Base-by-base conservation (phyloP, 192 early-diverging fungal genomes). In the Podila clonocystis region DNA sequence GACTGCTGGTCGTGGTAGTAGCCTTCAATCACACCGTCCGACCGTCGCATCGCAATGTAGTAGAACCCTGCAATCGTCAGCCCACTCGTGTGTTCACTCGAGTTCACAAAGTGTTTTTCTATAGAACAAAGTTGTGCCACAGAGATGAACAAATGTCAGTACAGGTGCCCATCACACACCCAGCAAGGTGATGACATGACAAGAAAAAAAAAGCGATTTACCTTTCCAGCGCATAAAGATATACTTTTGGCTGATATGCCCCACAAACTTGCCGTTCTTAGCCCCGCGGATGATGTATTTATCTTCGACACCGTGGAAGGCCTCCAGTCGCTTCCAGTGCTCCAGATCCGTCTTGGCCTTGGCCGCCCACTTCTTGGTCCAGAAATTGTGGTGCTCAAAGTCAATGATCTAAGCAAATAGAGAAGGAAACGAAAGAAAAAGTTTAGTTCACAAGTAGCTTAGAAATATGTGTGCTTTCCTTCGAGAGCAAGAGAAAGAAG, bases 151-250 rank as follows among this genome's bases (percentile, higher is more conserved):
- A 31, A 3, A 31, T 4, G 1, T 33, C n/a, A 45, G 22, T 26
- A 19, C 8, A 8, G 20, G 24, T 4, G 17, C n/a, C 4, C 22
- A 29, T 31, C 26, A 34, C 3, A 50, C 0, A 50, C n/a, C 3
- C 5, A 17, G 6, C 48, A 50, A 63, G 41, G 49, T 67, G 26
- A 52, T 31, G n/a, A 26, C 50, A 57, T n/a, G 49, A n/a, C 22
- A 38, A 62, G 5, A 20, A 28, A 63, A 24, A 63, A 26, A 29
- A 58, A 33, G 24, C 2, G 9, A 58, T 33, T 26, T 70, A 85
- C 84, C 84, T 77, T 92, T 92, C 91, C 91, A 92, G 22, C 91
- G 88, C 91, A 92, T 92, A 61, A 90, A 88, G n/a, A 92, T 85
- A 63, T 87, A 89, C 45, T 91, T 89, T 67, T 91, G 82, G 22